These are phyloP conservation scores for Cadophora sp. DNA, from an alignment of 2,329 filamentous ascomycete genomes.

Conservation along the genomic window DNA sequence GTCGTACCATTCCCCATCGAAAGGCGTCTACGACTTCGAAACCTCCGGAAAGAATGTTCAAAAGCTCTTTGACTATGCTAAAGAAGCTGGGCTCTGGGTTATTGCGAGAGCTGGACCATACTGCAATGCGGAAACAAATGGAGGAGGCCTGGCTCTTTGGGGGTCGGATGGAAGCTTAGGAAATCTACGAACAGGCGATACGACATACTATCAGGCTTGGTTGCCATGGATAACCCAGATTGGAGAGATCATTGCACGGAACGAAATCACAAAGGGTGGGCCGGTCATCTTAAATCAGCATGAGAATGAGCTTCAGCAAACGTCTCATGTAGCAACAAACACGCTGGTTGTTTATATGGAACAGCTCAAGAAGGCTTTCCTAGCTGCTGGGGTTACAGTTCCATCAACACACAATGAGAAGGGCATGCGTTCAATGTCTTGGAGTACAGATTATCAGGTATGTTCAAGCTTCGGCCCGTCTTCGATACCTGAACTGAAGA, in stretches of 20 bases:
- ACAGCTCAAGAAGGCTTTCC: constrained; percentile 55
- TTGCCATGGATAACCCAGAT: constrained; percentile 55
- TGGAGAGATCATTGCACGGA: constrained; percentile 55
- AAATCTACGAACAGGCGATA: constrained; percentile 51
- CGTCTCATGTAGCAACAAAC: constrained; percentile 50
- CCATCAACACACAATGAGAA: constrained; percentile 59
- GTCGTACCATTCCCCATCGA: constrained; percentile 55
- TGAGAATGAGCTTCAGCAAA: constrained; percentile 60
- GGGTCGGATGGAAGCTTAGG: constrained; percentile 55
- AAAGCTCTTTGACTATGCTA: constrained; percentile 57
- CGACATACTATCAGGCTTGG: constrained; percentile 54
- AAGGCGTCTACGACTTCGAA: constrained; percentile 56
- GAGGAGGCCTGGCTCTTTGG: constrained; percentile 54
- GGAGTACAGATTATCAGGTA: constrained; percentile 59
- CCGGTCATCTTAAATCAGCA: constrained; percentile 59
- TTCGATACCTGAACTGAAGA: background rate
- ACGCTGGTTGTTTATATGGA: constrained; percentile 60
- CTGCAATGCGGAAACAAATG: constrained; percentile 58
- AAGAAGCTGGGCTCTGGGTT: constrained; percentile 58
- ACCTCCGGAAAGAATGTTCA: constrained; percentile 58
- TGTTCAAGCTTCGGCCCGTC: background rate
- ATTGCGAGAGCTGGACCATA: constrained; percentile 59
- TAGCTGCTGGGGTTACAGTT: constrained; percentile 55
- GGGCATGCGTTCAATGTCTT: constrained; percentile 55
- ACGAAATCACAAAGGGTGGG: constrained; percentile 58